Percentiles rank a stretch among this genome's conserved stretches.
Evolutionary conservation across 148 eudicot species (phyloP).

Genomic region (Drosera capensis): DNA sequence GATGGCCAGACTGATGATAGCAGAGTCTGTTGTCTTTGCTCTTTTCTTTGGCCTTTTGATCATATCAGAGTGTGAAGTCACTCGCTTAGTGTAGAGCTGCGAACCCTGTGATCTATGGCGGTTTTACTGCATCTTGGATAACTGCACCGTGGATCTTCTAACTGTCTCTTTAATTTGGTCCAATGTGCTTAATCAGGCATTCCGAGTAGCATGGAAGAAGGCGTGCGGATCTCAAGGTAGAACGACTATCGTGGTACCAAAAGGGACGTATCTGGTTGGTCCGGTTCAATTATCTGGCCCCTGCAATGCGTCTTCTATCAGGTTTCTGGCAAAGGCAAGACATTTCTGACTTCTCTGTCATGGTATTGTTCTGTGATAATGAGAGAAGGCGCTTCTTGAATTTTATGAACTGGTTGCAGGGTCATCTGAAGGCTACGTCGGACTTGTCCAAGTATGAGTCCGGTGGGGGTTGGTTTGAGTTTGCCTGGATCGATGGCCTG

Average conservation of each 20-base stretch:
- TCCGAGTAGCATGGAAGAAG: neutral
- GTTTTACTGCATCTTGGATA: no score
- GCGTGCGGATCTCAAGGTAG: neutral
- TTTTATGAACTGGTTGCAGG: conserved; percentile 11
- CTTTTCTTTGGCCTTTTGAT: no score
- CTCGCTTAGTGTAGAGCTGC: no score
- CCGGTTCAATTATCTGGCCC: conserved; percentile 30
- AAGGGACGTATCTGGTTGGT: conserved; percentile 23
- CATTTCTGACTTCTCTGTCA: neutral
- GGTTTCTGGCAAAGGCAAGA: conserved; percentile 12
- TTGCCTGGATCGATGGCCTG: conserved; percentile 28
- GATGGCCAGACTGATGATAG: neutral
- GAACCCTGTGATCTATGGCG: no score
- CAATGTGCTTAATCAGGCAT: neutral
- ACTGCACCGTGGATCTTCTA: neutral
- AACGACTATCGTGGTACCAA: conserved; percentile 8
- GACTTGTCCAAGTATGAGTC: conserved; percentile 19
- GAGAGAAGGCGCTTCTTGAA: no score
- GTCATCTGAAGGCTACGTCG: conserved; percentile 33
- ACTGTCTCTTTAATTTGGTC: neutral
- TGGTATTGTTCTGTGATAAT: no score
- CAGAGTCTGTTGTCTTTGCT: neutral
- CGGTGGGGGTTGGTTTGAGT: conserved; percentile 34
- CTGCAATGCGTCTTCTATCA: conserved; percentile 14
- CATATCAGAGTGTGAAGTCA: no score